Evolutionary conservation across 1,284 basidiomycete genomes (phyloP).

Genomic region (Pyrrhoderma lamaoense): DNA sequence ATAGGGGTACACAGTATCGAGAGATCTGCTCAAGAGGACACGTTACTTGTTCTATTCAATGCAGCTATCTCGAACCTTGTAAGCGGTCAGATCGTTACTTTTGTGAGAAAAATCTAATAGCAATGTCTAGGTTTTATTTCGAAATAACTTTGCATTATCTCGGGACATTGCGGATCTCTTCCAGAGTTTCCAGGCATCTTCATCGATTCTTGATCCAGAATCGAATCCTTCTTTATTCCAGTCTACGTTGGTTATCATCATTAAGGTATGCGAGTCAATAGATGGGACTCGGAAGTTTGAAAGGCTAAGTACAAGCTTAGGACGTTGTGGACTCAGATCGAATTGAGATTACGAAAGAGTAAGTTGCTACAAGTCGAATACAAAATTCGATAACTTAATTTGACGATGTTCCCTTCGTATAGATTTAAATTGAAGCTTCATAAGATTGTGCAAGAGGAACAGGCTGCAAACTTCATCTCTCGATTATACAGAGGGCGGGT

Average conservation of each 20-base stretch:
- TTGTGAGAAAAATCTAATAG: neutral
- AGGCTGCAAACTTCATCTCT: slow-evolving; percentile 55
- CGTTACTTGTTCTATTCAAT: slow-evolving; percentile 55
- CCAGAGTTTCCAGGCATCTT: slow-evolving; percentile 58
- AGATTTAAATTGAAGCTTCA: slow-evolving; percentile 51
- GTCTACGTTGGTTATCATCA: slow-evolving; percentile 53
- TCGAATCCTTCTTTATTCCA: slow-evolving; percentile 53
- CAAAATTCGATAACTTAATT: no score
- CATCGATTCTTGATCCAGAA: slow-evolving; percentile 48
- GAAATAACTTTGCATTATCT: slow-evolving; percentile 57
- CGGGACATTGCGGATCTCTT: slow-evolving; percentile 54
- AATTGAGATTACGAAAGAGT: slow-evolving; percentile 51
- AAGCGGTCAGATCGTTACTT: slow-evolving; percentile 2
- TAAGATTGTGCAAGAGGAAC: slow-evolving; percentile 50
- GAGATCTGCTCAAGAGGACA: slow-evolving; percentile 56
- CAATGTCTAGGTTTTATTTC: slow-evolving; percentile 44
- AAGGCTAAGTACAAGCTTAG: slow-evolving; percentile 24
- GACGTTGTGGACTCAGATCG: slow-evolving; percentile 55
- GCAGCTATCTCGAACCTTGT: slow-evolving; percentile 60
- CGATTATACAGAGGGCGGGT: slow-evolving; percentile 46
- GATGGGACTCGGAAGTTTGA: no score
- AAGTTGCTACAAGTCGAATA: no score
- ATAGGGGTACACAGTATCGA: slow-evolving; percentile 58
- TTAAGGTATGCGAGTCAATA: slow-evolving; percentile 38
- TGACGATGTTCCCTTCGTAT: neutral